Percentiles rank a stretch among this genome's conserved stretches.
These are phyloP conservation scores for Dictyostelium firmibasis DNA, from an alignment of 78 protist genomes.

Conservation along the genomic window DNA sequence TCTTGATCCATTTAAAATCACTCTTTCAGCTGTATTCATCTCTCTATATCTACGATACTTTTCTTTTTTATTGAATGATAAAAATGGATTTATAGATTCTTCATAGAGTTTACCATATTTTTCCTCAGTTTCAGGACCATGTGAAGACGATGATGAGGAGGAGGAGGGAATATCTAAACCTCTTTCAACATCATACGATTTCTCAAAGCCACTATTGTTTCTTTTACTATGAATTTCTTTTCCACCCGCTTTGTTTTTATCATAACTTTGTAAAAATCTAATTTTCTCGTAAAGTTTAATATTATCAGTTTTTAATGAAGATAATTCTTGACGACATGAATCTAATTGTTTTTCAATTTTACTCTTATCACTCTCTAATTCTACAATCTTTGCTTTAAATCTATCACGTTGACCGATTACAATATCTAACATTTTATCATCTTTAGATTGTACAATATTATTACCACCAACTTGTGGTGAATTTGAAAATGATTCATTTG, in stretches of 20 bases:
- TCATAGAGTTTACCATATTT: slow-evolving; percentile 84
- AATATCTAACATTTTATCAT: slow-evolving; percentile 72
- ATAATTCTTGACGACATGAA: slow-evolving; percentile 43
- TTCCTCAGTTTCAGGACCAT: slow-evolving; percentile 36
- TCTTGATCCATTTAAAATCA: slow-evolving; percentile 73
- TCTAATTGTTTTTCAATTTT: slow-evolving; percentile 40
- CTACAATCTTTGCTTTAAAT: slow-evolving; percentile 49
- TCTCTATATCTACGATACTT: slow-evolving; percentile 75
- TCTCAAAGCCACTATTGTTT: not conserved
- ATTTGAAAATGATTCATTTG: not conserved
- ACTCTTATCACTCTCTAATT: slow-evolving; percentile 75
- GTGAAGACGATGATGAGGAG: not conserved
- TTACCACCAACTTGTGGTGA: not conserved
- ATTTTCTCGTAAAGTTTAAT: slow-evolving; percentile 89
- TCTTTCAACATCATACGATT: slow-evolving; percentile 43
- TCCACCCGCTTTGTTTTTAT: slow-evolving; percentile 11
- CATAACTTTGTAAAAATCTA: slow-evolving; percentile 87
- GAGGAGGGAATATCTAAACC: not conserved
- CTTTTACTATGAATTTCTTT: not conserved
- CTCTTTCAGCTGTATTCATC: slow-evolving; percentile 80
- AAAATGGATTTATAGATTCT: slow-evolving; percentile 89
- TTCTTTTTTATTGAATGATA: slow-evolving; percentile 81
- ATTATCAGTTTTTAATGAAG: slow-evolving; percentile 84
- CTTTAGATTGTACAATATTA: not conserved
- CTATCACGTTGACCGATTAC: slow-evolving; percentile 89